These are phyloP conservation scores for Floccularia luteovirens DNA, from an alignment of 768 basidiomycete genomes.

Conservation along the genomic window DNA sequence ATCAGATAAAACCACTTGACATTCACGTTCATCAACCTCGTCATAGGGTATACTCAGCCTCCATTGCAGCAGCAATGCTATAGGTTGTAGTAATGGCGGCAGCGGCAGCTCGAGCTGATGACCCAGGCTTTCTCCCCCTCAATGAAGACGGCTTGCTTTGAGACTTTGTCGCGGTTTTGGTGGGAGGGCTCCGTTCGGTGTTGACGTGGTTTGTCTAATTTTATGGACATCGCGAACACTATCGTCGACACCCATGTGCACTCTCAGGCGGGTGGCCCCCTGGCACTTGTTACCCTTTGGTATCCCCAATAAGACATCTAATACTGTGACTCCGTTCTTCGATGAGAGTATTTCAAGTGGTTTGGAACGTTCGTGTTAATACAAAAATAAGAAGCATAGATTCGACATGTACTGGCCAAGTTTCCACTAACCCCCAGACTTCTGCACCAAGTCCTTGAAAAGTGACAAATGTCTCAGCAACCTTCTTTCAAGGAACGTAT, in stretches of 20 bases:
- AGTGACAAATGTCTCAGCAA: conserved; percentile 10
- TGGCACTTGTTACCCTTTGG: neutral
- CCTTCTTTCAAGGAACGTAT: conserved; percentile 25
- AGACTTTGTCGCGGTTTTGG: conserved; percentile 8
- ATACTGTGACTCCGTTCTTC: too few relatives aligned
- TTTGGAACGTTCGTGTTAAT: neutral
- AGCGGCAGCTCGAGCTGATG: conserved; percentile 9
- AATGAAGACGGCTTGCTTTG: conserved; percentile 10
- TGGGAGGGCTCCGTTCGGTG: conserved; percentile 13
- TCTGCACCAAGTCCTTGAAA: conserved; percentile 6
- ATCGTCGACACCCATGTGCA: neutral
- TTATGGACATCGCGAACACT: neutral
- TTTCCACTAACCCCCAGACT: conserved; percentile 2
- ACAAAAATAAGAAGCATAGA: conserved; percentile 1
- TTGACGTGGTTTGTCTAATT: too few relatives aligned
- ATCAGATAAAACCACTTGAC: too few relatives aligned
- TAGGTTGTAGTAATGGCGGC: conserved; percentile 8
- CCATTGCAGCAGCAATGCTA: conserved; percentile 2
- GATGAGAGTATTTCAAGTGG: too few relatives aligned
- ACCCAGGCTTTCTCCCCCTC: conserved; percentile 14
- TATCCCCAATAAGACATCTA: neutral
- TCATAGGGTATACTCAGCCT: conserved; percentile 5
- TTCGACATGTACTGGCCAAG: neutral
- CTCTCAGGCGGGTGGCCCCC: neutral
- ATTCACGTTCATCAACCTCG: too few relatives aligned